Conservation (phyloP, 2,329 filamentous ascomycete species). For the Epichloe sp. region DNA sequence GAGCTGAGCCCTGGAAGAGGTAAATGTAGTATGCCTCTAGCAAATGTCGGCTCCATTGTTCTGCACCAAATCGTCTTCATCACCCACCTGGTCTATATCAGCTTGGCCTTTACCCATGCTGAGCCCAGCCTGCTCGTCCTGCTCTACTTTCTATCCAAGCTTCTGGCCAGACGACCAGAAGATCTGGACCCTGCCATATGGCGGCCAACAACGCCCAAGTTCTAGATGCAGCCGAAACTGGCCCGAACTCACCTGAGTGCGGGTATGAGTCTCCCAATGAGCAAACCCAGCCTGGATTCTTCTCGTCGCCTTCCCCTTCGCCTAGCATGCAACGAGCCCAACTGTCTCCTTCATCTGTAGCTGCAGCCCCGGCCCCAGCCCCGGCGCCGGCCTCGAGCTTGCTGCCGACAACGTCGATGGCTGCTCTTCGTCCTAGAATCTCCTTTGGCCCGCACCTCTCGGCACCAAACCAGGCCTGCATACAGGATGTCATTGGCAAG, state of each 20-base stretch:
- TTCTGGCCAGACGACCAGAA: conserved; percentile 34
- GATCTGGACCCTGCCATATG: conserved; percentile 28
- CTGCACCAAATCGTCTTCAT: conserved; percentile 40
- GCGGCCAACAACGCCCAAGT: conserved; percentile 19
- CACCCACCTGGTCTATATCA: conserved; percentile 39
- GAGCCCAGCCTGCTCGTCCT: conserved; percentile 32
- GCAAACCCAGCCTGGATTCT: conserved; percentile 17
- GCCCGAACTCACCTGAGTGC: conserved; percentile 1
- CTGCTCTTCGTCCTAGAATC: neutral
- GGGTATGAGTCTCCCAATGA: conserved; percentile 27
- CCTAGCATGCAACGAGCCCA: neutral
- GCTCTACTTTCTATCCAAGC: conserved; percentile 35
- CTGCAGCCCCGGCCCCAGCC: neutral
- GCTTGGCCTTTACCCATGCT: conserved; percentile 34
- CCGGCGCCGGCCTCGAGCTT: no score
- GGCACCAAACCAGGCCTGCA: conserved; percentile 8
- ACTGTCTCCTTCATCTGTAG: neutral
- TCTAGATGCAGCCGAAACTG: conserved; percentile 11
- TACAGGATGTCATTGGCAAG: conserved; percentile 23
- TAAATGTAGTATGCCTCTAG: conserved; percentile 31
- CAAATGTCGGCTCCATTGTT: conserved; percentile 37
- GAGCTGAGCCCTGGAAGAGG: neutral
- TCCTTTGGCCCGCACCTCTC: neutral
- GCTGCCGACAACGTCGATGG: neutral
- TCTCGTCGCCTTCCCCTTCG: conserved; percentile 11